A percentile compares a stretch with the other conserved stretches of the same genome.
phyloP scores from a whole-genome alignment of 1,284 basidiomycete genomes.

The Ustilago xerochloae region DNA sequence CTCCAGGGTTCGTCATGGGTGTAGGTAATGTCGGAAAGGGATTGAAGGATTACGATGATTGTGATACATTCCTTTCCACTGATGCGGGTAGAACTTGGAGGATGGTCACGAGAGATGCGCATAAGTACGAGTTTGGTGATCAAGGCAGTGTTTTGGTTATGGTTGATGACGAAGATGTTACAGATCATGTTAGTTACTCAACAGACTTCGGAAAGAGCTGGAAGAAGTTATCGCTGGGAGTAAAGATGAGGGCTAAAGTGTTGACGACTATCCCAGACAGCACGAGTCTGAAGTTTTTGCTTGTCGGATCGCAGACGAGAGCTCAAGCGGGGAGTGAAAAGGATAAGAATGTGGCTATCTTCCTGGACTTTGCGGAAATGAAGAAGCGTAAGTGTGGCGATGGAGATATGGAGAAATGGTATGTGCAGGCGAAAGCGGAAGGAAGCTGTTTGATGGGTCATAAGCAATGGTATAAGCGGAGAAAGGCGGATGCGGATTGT shows the following conservation, averaged over 20 bases:
- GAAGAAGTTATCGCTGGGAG: constrained; percentile 78
- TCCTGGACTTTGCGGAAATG: constrained; percentile 84
- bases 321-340: constrained; percentile 74
- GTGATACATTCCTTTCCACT: constrained; percentile 90
- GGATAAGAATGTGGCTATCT: constrained; percentile 78
- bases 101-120: constrained; percentile 80
- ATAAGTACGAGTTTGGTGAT: constrained; percentile 97
- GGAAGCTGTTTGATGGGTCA: constrained; percentile 91
- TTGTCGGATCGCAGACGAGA: constrained; percentile 82
- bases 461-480: constrained; percentile 93
- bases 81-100: constrained; percentile 89
- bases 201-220: constrained; percentile 85
- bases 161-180: constrained; percentile 86
- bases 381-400: constrained; percentile 78
- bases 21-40: constrained; percentile 85
- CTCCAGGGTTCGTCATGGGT: constrained; percentile 93
- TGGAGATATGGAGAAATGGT: constrained; percentile 87
- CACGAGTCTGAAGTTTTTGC: constrained; percentile 88
- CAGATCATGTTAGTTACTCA: constrained; percentile 81
- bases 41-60: constrained; percentile 83
- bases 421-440: constrained; percentile 76
- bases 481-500: constrained; percentile 86
- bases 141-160: constrained; percentile 83
- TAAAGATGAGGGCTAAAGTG: constrained; percentile 78
- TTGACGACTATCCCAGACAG: constrained; percentile 91